Conservation (phyloP, 495 filamentous ascomycete species). For the Daldinia grandis region DNA sequence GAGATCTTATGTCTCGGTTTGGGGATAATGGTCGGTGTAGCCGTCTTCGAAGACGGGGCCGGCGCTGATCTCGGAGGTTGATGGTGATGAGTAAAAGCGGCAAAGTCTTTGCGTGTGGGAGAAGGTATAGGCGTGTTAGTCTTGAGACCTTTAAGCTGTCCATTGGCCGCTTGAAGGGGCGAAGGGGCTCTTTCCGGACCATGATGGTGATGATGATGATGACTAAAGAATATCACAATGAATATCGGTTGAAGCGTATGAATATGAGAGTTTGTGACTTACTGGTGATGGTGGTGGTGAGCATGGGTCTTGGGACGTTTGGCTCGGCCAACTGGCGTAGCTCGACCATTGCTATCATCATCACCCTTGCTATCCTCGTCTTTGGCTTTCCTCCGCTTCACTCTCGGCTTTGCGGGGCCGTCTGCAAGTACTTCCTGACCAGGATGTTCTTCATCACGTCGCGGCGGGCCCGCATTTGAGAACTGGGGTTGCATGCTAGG, state of each 20-base stretch:
- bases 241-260: conserved; percentile 32
- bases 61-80: conserved; percentile 51
- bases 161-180: conserved; percentile 51
- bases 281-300: conserved; percentile 70
- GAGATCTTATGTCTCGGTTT: conserved; percentile 70
- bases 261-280: conserved; percentile 46
- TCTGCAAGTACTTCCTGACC: conserved; percentile 48
- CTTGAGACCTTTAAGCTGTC: conserved; percentile 54
- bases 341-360: conserved; percentile 65
- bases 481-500: conserved; percentile 57
- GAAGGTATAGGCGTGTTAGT: conserved; percentile 63
- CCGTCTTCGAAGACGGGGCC: conserved; percentile 45
- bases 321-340: conserved; percentile 63
- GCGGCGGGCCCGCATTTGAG: conserved; percentile 47
- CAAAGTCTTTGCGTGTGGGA: conserved; percentile 62
- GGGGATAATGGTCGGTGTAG: conserved; percentile 53
- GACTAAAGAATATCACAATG: conserved; percentile 55
- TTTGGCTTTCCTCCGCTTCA: conserved; percentile 67
- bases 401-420: conserved; percentile 49
- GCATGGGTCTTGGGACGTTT: conserved; percentile 68
- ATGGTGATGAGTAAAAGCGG: conserved; percentile 50
- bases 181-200: conserved; percentile 67
- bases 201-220: conserved; percentile 80
- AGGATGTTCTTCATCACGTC: conserved; percentile 58
- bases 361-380: conserved; percentile 66